Conservation (phyloP, 495 filamentous ascomycete genomes). For the Podospora sp. region DNA sequence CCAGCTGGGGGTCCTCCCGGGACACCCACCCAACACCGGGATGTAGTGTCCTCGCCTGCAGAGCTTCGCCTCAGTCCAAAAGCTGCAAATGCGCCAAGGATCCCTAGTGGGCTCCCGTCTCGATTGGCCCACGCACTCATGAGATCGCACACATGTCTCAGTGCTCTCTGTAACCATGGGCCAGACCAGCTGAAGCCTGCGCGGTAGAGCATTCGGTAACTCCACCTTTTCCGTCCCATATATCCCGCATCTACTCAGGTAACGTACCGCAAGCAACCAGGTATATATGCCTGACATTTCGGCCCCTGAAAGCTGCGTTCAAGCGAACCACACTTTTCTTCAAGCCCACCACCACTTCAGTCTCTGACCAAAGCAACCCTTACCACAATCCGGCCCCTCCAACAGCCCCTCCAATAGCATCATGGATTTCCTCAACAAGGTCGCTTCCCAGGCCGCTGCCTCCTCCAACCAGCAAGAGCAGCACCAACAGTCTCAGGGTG, state of each 20-base stretch:
- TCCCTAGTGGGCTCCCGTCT: neutral
- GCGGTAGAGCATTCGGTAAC: neutral
- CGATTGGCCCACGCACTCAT: conserved; percentile 24
- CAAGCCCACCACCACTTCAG: neutral
- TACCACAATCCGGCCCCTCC: neutral
- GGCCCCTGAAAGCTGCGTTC: neutral
- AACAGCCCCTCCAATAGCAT: conserved; percentile 6
- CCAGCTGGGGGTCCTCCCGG: neutral
- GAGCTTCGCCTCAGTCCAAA: conserved; percentile 23
- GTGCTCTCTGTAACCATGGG: conserved; percentile 10
- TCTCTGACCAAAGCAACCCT: neutral
- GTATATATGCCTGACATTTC: conserved; percentile 15
- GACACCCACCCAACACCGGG: neutral
- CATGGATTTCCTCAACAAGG: conserved; percentile 49
- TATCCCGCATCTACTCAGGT: conserved; percentile 23
- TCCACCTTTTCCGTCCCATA: conserved; percentile 14
- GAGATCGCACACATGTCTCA: conserved; percentile 17
- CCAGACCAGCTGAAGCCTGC: conserved; percentile 28
- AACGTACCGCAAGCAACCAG: neutral
- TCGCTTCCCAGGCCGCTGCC: conserved; percentile 26
- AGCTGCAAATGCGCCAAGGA: conserved; percentile 13
- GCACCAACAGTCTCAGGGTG: conserved; percentile 20
- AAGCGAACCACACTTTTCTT: conserved; percentile 6
- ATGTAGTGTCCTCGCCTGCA: conserved; percentile 9
- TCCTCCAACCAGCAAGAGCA: conserved; percentile 16